phyloP scores from a whole-genome alignment of 2,329 filamentous ascomycete genomes.

The Trichoderma atrobrunneum region DNA sequence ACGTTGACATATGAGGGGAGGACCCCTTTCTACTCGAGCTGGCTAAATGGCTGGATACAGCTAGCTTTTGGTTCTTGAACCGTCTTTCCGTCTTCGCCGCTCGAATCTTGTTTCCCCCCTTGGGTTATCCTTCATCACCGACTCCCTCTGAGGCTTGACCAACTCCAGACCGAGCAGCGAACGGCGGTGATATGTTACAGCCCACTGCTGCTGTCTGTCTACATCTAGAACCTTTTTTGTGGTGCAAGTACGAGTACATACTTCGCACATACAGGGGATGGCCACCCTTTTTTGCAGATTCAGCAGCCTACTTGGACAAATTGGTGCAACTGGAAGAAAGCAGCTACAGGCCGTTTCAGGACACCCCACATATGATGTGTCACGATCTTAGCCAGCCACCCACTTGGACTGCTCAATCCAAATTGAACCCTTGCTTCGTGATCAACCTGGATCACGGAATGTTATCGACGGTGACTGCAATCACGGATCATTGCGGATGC shows the following conservation, averaged over 20 bases:
- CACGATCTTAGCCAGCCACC: slow-evolving; percentile 19
- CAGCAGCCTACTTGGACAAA: not conserved
- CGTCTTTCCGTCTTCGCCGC: not conserved
- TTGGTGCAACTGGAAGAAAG: not conserved
- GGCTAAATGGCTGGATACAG: not conserved
- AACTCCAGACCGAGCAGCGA: not conserved
- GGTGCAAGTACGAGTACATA: not conserved
- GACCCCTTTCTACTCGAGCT: not conserved
- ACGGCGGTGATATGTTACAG: not conserved
- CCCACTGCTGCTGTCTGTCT: not conserved
- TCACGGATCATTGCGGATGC: not conserved
- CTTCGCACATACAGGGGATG: not conserved
- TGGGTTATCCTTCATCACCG: not conserved
- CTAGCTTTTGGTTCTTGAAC: not conserved
- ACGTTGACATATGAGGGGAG: not conserved
- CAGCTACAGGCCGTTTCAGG: slow-evolving; percentile 18
- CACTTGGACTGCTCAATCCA: slow-evolving; percentile 4
- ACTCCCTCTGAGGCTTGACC: not conserved
- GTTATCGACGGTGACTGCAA: not conserved
- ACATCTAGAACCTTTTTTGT: not conserved
- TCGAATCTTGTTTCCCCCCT: not conserved
- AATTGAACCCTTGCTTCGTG: slow-evolving; percentile 3
- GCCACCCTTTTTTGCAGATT: not conserved
- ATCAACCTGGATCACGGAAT: not conserved
- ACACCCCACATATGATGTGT: slow-evolving; percentile 18